Evolutionary conservation across 371 early-diverging fungal species (phyloP), one percentile per base, ranked within the genome.

Genomic region (Sporodiniella umbellata): DNA sequence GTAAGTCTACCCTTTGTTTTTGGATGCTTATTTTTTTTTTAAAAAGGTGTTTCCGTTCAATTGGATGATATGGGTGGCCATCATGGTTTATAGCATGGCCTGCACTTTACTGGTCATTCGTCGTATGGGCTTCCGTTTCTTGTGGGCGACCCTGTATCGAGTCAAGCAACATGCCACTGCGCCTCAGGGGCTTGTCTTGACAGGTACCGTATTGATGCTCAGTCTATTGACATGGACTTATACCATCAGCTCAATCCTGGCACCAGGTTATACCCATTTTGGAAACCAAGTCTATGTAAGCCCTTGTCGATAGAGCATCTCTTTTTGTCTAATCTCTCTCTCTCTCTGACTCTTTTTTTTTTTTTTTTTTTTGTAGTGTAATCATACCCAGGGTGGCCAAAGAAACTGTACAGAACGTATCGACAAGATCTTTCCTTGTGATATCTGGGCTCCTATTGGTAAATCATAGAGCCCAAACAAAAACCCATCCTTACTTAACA

Each of bases 31-130:
- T n/a, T n/a, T n/a, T n/a, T n/a, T n/a, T n/a, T n/a, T n/a, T n/a
- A n/a, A n/a, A n/a, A n/a, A n/a, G n/a, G n/a, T 18, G 70, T 83
- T 21, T 80, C 84, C 60, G 62, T 83, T 33, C 64, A 72, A 31
- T 51, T 83, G 6, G n/a, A n/a, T n/a, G n/a, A n/a, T n/a, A n/a
- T n/a, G n/a, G n/a, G n/a, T n/a, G n/a, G n/a, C n/a, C n/a, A n/a
- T n/a, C n/a, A n/a, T n/a, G n/a, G n/a, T n/a, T n/a, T n/a, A n/a
- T n/a, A n/a, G n/a, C n/a, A n/a, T n/a, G n/a, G n/a, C n/a, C n/a
- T n/a, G n/a, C n/a, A 85, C 85, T 2, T 71, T 83, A 54, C 66
- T 70, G 12, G 87, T 84, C 11, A 58, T 86, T 24, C 70, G 81
- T 19, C 65, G 66, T 17, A 65, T 85, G 37, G 87, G 87, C 3